phyloP scores from a whole-genome alignment of 2,329 filamentous ascomycete species.

The Graphilbum fragrans region DNA sequence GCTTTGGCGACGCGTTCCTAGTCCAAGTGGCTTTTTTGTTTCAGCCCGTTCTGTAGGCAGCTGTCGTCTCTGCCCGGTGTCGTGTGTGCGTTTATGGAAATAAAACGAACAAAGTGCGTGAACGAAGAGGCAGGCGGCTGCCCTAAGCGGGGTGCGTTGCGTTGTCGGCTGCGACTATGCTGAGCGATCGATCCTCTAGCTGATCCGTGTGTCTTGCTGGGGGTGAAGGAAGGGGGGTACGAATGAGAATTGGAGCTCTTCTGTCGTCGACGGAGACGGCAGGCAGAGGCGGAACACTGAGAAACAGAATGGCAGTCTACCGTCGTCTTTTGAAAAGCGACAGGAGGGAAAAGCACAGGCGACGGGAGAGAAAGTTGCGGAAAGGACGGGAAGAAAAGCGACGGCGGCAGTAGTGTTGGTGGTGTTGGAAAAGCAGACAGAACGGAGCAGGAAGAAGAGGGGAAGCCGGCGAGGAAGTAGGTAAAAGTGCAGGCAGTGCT shows the following conservation, averaged over 20 bases:
- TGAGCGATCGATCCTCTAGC: slow-evolving; percentile 4
- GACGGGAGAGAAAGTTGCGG: neutral
- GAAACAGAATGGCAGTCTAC: too few relatives aligned
- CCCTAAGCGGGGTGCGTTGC: neutral
- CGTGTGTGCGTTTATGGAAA: neutral
- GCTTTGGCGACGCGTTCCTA: neutral
- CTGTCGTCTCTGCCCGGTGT: too few relatives aligned
- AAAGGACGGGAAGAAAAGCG: neutral
- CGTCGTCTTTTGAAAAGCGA: too few relatives aligned
- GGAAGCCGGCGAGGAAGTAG: neutral
- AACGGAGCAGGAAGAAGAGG: neutral
- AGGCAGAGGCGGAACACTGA: too few relatives aligned
- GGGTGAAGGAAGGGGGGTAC: neutral
- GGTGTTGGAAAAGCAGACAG: neutral
- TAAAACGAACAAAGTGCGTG: neutral
- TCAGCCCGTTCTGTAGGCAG: too few relatives aligned
- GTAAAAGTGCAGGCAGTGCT: neutral
- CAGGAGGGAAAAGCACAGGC: neutral
- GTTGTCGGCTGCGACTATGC: slow-evolving; percentile 1
- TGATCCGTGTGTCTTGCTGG: slow-evolving; percentile 4
- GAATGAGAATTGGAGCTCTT: neutral
- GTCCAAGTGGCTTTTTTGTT: too few relatives aligned
- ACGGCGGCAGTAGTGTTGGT: neutral
- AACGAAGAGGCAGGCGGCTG: neutral
- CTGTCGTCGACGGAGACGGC: neutral